Base-by-base conservation (phyloP, 2,329 filamentous ascomycete genomes). In the Aspergillus alliaceus region DNA sequence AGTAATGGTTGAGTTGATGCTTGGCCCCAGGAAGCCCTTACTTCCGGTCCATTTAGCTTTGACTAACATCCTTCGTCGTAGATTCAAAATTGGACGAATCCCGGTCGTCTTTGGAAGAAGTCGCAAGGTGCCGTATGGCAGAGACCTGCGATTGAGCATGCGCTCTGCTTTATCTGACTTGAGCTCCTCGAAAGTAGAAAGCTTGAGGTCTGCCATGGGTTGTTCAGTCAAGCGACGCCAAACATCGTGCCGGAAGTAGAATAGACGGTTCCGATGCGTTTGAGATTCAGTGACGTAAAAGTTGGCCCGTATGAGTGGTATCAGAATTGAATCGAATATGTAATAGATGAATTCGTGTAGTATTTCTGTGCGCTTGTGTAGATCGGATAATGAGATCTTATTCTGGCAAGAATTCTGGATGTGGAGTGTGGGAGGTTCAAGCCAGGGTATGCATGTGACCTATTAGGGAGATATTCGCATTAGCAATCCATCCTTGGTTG, bases 281-380 rank as follows among this genome's bases (percentile, higher is more conserved):
- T 86, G 92, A 0, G 92, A 95, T 72, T 99, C 95, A 0, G 95
- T 99, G 35, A 97, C 90, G 69, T 98, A 93, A 68, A 99, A 99
- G 67, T 95, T 93, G 60, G 85, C 87, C 32, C 90, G 86, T 48
- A 98, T 84, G 7, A 99, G 81, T 9, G 95, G 93, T 65, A 98
- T 90, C 55, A 99, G 70, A 22, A 97, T 81, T 0, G 93, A 97
- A 73, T 99, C 95, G 67, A 99, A 95, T 4, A 96, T 64, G 71
- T 93, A 99, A 76, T 97, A 98, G 6, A 98, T 67, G 57, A 98
- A 87, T 71, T 99, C 95, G 53, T 86, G 76, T 49, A 97, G 84
- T 0, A 98, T 81, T 68, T 97, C 90, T 25, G 78, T 79, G 11
- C 93, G 87, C 73, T 97, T 98, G 6, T 78, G 76, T 29, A 84